phyloP scores from a whole-genome alignment of 2,329 filamentous ascomycete species.

The Lachnellula occidentalis region DNA sequence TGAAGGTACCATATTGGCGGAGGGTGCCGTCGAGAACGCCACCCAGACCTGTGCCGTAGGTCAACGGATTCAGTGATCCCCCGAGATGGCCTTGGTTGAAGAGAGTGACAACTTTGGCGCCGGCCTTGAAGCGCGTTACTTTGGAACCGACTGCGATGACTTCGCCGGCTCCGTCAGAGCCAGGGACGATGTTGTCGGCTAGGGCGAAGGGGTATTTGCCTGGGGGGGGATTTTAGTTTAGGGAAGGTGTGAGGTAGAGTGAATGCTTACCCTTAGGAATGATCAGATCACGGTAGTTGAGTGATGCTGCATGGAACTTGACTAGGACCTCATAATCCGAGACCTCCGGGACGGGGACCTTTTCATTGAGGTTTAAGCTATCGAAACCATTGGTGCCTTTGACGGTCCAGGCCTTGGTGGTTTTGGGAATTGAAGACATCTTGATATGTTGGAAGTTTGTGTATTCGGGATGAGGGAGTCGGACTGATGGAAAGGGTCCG shows the following conservation, averaged over 20 bases:
- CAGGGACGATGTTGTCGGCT: slow-evolving; percentile 26
- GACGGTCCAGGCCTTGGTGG: slow-evolving; percentile 42
- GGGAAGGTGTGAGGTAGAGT: not conserved
- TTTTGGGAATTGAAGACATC: slow-evolving; percentile 22
- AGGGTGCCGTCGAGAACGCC: slow-evolving; percentile 46
- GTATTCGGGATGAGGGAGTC: not conserved
- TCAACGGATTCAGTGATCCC: slow-evolving; percentile 20
- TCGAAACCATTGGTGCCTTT: slow-evolving; percentile 44
- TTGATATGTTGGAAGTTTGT: slow-evolving; percentile 8
- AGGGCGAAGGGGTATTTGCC: slow-evolving; percentile 27
- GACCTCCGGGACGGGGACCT: slow-evolving; percentile 34
- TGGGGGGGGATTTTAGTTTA: not conserved
- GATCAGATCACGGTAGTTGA: slow-evolving; percentile 37
- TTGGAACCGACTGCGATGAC: slow-evolving; percentile 47
- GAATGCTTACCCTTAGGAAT: slow-evolving; percentile 29
- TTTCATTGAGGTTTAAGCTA: slow-evolving; percentile 38
- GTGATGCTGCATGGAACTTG: slow-evolving; percentile 38
- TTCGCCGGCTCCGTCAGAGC: slow-evolving; percentile 40
- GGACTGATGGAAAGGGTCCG: slow-evolving; percentile 35
- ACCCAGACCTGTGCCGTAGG: slow-evolving; percentile 46
- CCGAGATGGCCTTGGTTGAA: slow-evolving; percentile 43
- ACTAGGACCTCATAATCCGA: slow-evolving; percentile 51
- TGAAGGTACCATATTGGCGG: slow-evolving; percentile 43
- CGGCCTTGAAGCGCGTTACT: slow-evolving; percentile 53
- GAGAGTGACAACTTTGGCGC: slow-evolving; percentile 53